Base-by-base conservation (phyloP, 1,284 basidiomycete genomes). In the Sparassis latifolia region DNA sequence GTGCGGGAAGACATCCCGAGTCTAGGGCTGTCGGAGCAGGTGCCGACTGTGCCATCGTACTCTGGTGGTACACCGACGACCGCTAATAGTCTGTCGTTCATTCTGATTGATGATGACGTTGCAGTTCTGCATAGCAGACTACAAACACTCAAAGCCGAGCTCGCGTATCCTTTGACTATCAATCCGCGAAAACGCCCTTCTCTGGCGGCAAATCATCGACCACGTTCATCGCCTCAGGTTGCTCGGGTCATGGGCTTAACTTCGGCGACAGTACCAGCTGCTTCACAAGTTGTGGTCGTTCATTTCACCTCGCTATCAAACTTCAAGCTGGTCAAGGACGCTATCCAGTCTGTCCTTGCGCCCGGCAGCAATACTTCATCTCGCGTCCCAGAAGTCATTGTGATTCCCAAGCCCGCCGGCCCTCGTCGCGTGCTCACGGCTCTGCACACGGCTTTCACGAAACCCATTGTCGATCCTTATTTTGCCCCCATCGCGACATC, bases 341-440 rank as follows among this genome's bases (percentile, higher is more conserved):
- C 85, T n/a, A 75, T 97, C 29, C 84, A 92, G 55, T 82, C 79
- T 28, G 73, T 86, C 28, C 72, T 91, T 44, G 66, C 67, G 42
- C 71, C 73, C 27, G 78, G 72, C 55, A 55, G 71, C 55, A 63
- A 67, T 45, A 61, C 71, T 48, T 51, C 72, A 55, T 58, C 69
- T 51, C 55, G 61, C 55, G 28, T 79, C 2, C 86, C 93, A 0
- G 94, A 97, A 59, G 82, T 96, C 31, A 89, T 97, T 74, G 91
- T 97, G 56, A 86, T 97, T 31, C 94, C 92, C 3, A 97, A 97
- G 68, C 94, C 94, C 4, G 92, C 90, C 6, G 95, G 95, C 3
- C 94, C 94, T 1, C 82, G 94, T 35, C 82, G 94, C 6, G 85
- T 97, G 58, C 71, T 97, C 53, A 94, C 92, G 4, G 88, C 93